phyloP scores from a whole-genome alignment of 192 early-diverging fungal genomes.

The Backusella mclennaniae region DNA sequence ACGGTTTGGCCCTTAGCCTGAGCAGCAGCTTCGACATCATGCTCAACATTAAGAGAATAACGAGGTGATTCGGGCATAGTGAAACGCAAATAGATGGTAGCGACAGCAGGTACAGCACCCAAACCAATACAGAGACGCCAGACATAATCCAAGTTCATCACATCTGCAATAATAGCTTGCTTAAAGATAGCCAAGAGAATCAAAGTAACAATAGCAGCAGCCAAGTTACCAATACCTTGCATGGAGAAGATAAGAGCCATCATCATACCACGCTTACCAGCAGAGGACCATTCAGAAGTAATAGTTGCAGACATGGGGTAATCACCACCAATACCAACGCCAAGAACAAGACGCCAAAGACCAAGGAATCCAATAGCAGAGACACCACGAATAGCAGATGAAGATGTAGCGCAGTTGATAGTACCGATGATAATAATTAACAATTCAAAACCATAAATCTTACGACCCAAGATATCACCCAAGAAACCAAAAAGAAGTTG shows the following conservation, averaged over 20 bases:
- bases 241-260: slow-evolving; percentile 78
- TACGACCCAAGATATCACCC: slow-evolving; percentile 84
- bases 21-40: slow-evolving; percentile 44
- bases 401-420: slow-evolving; percentile 74
- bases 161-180: slow-evolving; percentile 60
- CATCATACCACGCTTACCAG: slow-evolving; percentile 70
- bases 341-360: slow-evolving; percentile 91
- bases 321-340: slow-evolving; percentile 93
- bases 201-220: slow-evolving; percentile 77
- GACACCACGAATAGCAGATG: slow-evolving; percentile 63
- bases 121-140: slow-evolving; percentile 89
- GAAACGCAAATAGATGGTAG: slow-evolving; percentile 85
- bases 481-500: slow-evolving; percentile 83
- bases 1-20: slow-evolving; percentile 40
- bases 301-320: slow-evolving; percentile 91
- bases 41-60: slow-evolving; percentile 68
- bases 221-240: slow-evolving; percentile 90
- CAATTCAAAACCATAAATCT: slow-evolving; percentile 85
- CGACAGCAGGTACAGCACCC: slow-evolving; percentile 79
- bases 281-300: slow-evolving; percentile 86
- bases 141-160: slow-evolving; percentile 78
- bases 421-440: slow-evolving; percentile 90
- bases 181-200: slow-evolving; percentile 77
- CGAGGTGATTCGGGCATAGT: slow-evolving; percentile 94
- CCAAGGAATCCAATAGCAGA: slow-evolving; percentile 72